A percentile compares a stretch with the other conserved stretches of the same genome.
These are phyloP conservation scores for Lepiota venenata DNA, from an alignment of 768 basidiomycete genomes.

Conservation along the genomic window DNA sequence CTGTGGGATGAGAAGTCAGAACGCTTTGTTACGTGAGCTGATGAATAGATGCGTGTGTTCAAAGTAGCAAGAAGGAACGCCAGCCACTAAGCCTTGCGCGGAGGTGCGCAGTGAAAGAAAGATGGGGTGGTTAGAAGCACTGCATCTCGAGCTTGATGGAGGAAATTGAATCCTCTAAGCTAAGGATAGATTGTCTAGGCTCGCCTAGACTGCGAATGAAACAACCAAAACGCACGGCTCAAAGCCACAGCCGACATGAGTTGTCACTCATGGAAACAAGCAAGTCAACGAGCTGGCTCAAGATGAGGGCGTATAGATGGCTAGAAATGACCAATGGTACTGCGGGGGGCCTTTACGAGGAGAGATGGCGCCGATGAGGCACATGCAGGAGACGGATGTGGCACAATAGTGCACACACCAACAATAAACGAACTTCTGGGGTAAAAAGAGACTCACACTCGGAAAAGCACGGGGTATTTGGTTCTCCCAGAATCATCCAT, in stretches of 20 bases:
- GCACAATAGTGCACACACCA: neutral
- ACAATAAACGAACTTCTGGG: neutral
- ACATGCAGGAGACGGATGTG: neutral
- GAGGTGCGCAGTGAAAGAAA: neutral
- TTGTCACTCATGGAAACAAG: neutral
- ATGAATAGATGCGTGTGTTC: neutral
- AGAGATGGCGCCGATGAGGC: neutral
- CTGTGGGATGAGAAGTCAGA: constrained; percentile 30
- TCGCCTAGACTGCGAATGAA: constrained; percentile 2
- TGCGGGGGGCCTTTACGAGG: too few relatives aligned
- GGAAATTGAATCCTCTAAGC: neutral
- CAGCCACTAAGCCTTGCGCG: neutral
- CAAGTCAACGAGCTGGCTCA: constrained; percentile 3
- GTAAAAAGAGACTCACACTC: constrained; percentile 51
- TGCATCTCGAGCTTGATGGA: neutral
- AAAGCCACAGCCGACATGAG: neutral
- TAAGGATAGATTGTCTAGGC: neutral
- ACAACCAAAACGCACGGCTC: neutral
- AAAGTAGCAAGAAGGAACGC: neutral
- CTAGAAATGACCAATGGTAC: too few relatives aligned
- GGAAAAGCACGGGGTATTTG: constrained; percentile 93
- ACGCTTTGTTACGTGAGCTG: neutral
- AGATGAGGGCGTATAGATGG: neutral
- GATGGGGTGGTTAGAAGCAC: neutral
- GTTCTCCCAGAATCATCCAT: constrained; percentile 96